Evolutionary conservation across 805 yeast genomes (phyloP).

Genomic region (Yamadazyma sp.): DNA sequence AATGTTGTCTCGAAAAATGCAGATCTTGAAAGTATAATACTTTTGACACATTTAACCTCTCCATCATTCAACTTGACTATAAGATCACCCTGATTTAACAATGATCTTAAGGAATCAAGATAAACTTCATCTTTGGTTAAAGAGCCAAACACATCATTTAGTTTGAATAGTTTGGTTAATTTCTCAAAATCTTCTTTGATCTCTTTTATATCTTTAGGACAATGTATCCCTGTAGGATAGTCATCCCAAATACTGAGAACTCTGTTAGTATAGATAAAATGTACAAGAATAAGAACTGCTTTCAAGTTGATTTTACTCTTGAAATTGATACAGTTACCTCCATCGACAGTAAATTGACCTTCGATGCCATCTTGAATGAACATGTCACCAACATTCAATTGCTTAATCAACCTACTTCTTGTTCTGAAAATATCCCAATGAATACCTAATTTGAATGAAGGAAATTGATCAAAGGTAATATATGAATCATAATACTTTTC

Average conservation of each 20-base stretch:
- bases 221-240: conserved; percentile 21
- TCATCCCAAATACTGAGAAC: conserved; percentile 46
- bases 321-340: conserved; percentile 16
- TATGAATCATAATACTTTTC: conserved; percentile 35
- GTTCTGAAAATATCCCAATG: conserved; percentile 30
- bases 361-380: conserved; percentile 22
- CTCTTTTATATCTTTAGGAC: conserved; percentile 27
- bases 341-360: conserved; percentile 18
- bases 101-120: conserved; percentile 6
- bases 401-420: conserved; percentile 27
- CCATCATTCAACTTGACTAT: conserved; percentile 47
- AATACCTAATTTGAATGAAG: conserved; percentile 29
- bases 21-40: conserved; percentile 53
- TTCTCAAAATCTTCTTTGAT: conserved; percentile 27
- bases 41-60: conserved; percentile 44
- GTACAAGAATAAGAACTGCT: conserved; percentile 39
- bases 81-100: conserved; percentile 47
- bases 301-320: conserved; percentile 25
- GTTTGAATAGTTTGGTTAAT: conserved; percentile 17
- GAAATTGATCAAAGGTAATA: conserved; percentile 21
- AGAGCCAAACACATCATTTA: conserved; percentile 25
- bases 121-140: conserved; percentile 17
- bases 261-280: conserved; percentile 49
- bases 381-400: conserved; percentile 21
- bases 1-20: conserved; percentile 62